Evolutionary conservation across 2,329 filamentous ascomycete genomes (phyloP).

Genomic region (Leptodontidium sp.): DNA sequence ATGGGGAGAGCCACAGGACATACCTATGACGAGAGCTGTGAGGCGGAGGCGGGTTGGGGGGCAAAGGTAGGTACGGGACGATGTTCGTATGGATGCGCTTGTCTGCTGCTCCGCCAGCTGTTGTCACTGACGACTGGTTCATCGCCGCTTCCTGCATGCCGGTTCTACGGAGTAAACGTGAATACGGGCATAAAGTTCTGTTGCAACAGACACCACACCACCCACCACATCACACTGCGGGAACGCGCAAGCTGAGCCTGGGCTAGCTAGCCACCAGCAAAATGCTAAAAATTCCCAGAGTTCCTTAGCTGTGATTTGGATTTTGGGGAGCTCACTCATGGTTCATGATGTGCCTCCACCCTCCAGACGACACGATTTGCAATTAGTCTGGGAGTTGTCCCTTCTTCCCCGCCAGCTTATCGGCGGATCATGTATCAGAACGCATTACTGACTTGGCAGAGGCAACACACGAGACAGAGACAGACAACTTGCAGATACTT

Average conservation of each 20-base stretch:
- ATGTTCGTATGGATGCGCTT: constrained; percentile 5
- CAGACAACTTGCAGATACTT: not conserved
- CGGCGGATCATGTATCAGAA: constrained; percentile 27
- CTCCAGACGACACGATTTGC: constrained; percentile 4
- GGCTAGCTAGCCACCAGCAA: constrained; percentile 7
- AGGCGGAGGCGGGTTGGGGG: constrained; percentile 16
- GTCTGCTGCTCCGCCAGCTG: not conserved
- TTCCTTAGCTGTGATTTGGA: constrained; percentile 2
- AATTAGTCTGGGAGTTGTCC: constrained; percentile 4
- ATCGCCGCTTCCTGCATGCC: constrained; percentile 8
- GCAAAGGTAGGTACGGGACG: not conserved
- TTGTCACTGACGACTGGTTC: constrained; percentile 11
- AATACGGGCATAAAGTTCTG: constrained; percentile 23
- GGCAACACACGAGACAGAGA: constrained; percentile 12
- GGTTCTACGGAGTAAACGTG: not conserved
- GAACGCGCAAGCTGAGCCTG: constrained; percentile 17
- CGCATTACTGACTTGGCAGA: constrained; percentile 20
- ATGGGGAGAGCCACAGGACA: not conserved
- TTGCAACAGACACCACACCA: not conserved
- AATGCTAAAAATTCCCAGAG: constrained; percentile 3
- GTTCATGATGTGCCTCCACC: not conserved
- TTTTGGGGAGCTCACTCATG: not conserved
- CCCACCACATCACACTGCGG: no score
- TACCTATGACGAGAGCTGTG: constrained; percentile 10
- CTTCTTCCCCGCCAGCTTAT: constrained; percentile 18